Evolutionary conservation across 2,329 filamentous ascomycete genomes (phyloP), one percentile per base, ranked within the genome.

Genomic region (Phaeosphaeria sp.): DNA sequence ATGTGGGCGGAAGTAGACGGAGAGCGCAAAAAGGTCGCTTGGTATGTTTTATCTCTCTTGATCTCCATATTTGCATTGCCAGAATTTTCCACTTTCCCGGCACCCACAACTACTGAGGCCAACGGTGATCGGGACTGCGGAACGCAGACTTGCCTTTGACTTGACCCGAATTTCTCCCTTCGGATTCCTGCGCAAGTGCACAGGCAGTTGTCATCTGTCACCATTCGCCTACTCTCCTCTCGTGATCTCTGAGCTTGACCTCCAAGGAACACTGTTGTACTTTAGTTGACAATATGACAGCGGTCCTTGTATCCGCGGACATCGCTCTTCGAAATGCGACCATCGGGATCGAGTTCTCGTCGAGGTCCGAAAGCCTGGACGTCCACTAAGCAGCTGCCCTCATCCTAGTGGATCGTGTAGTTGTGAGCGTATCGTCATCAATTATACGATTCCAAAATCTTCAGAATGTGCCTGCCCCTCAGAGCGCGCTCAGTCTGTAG

Each of bases 11-110:
- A 73, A 49, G 87, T 91, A 65, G 86, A 90, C 70, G 89, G 88
- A 61, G 82, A 87, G 75, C 90, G 89, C 78, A 90, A 87, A 75
- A 91, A 91, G 81, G 89, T 91, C 83, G 89, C 89, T 73, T 91
- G 89, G 89, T 91, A 84, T 70, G 88, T 72, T 25, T 30, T 27
- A 47, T 47, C 42, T 22, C 5, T 49, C 46, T 42, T 41, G 10
- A n/a, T 17, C 50, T 13, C 17, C 15, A 25, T 18, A n/a, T 46
- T 20, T 15, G 15, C 43, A n/a, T 30, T 20, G 43, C 23, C 36
- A 15, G 27, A 20, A 6, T 23, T 43, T 46, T 9, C 33, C 18
- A 15, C 22, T 15, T 46, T 10, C 13, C 17, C 44, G 22, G n/a
- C n/a, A n/a, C n/a, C n/a, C n/a, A n/a, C n/a, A n/a, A n/a, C n/a